Evolutionary conservation across 768 basidiomycete genomes (phyloP).

Genomic region (Chalciporus chontae): DNA sequence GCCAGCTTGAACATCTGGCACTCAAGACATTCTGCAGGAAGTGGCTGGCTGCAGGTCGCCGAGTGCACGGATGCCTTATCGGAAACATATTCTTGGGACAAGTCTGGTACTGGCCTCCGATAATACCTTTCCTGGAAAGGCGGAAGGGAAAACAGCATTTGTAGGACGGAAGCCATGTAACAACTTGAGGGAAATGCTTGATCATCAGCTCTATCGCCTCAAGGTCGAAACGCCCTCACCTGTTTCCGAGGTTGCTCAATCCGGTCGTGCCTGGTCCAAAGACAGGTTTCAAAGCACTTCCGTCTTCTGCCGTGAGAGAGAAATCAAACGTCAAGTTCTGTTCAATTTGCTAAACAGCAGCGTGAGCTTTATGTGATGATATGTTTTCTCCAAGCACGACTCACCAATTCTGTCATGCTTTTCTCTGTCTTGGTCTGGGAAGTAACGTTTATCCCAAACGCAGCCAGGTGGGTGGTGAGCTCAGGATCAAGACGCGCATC

Average conservation of each 20-base stretch:
- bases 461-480: conserved; percentile 65
- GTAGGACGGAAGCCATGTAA: conserved; percentile 95
- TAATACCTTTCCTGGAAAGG: conserved; percentile 74
- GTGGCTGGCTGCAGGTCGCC: conserved; percentile 53
- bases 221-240: conserved; percentile 35
- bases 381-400: conserved; percentile 15
- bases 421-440: conserved; percentile 90
- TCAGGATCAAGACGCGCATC: conserved; percentile 80
- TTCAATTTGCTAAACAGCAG: conserved; percentile 76
- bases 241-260: conserved; percentile 89
- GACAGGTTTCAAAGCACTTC: conserved; percentile 81
- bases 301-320: conserved; percentile 81
- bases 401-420: conserved; percentile 90
- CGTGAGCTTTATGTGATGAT: not conserved
- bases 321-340: conserved; percentile 96
- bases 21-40: conserved; percentile 86
- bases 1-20: conserved; percentile 93
- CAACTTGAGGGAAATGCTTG: conserved; percentile 51
- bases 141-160: conserved; percentile 79
- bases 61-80: conserved; percentile 50
- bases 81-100: conserved; percentile 7
- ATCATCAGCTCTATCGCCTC: not conserved
- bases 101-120: conserved; percentile 16
- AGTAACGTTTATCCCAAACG: conserved; percentile 85
- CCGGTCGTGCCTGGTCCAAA: conserved; percentile 91